Conservation (phyloP, 2,329 filamentous ascomycete species). For the Escovopsis sp. region DNA sequence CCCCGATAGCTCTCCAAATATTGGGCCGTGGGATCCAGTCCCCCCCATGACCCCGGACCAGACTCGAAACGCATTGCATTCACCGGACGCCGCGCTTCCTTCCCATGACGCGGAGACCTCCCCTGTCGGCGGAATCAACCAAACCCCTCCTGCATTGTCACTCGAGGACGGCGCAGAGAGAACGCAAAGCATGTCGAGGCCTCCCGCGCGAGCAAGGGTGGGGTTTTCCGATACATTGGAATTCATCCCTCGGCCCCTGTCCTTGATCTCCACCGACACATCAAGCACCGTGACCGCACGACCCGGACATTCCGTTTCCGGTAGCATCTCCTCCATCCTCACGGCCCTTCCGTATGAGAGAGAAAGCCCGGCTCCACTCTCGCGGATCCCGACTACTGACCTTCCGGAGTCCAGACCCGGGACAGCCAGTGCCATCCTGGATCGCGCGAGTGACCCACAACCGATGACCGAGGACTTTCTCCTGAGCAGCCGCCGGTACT, state of each 20-base stretch:
- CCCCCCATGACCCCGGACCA: background rate
- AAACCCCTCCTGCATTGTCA: slow-evolving; percentile 1
- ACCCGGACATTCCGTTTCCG: slow-evolving; percentile 57
- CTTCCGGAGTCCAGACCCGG: slow-evolving; percentile 44
- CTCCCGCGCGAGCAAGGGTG: slow-evolving; percentile 43
- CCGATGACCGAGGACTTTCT: slow-evolving; percentile 8
- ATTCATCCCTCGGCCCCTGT: slow-evolving; percentile 69
- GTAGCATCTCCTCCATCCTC: slow-evolving; percentile 65
- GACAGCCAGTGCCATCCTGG: slow-evolving; percentile 57
- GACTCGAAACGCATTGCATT: too few species aligned
- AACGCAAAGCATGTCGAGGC: background rate
- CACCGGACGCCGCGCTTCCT: too few species aligned
- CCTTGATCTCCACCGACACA: slow-evolving; percentile 71
- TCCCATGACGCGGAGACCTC: background rate
- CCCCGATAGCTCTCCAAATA: slow-evolving; percentile 43
- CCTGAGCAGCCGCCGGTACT: slow-evolving; percentile 40
- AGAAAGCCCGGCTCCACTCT: slow-evolving; percentile 23
- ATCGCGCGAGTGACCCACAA: slow-evolving; percentile 23
- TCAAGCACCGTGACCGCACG: slow-evolving; percentile 61
- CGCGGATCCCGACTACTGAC: slow-evolving; percentile 26
- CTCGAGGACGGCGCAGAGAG: slow-evolving; percentile 4
- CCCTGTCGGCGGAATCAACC: slow-evolving; percentile 1
- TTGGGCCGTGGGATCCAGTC: slow-evolving; percentile 14
- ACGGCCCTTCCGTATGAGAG: slow-evolving; percentile 37
- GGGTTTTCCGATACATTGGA: slow-evolving; percentile 76